Base-by-base conservation (phyloP, 2,329 filamentous ascomycete genomes). In the Ramularia collo-cygni region DNA sequence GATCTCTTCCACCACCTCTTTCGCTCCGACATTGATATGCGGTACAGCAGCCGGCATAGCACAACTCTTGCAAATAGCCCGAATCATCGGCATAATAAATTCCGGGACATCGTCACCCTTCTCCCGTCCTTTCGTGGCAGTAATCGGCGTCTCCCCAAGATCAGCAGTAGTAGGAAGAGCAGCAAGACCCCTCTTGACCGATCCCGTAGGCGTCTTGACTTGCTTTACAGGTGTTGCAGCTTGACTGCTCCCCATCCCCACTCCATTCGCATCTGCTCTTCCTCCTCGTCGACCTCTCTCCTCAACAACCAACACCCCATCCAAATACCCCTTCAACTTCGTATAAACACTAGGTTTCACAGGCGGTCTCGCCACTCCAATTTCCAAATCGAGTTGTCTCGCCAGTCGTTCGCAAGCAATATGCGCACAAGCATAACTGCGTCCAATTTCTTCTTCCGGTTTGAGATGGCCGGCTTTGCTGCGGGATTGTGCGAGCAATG, bases 381-480 rank as follows among this genome's bases (percentile, higher is more conserved):
- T 75, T 0, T 89, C 88, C 6, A 95, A 77, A 57, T 88, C 78
- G 31, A 94, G 75, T 1, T 71, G 62, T 40, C 80, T 83, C 57
- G 88, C 89, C 28, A 95, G 71, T 38, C 87, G 87, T 38, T 90
- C 86, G 59, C 89, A 96, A 14, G 92, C 92, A 44, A 98, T 76
- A 63, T 95, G 82, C 10, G 85, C 84, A 60, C 88, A 95, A 3
- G 83, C 84, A 61, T 92, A 92, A 4, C 77, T 74, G 14, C 89
- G 76, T n/a, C 83, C 86, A 49, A 92, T 79, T 61, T 95, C 89
- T 61, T 95, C 88, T 40, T 93, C 86, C 3, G 80, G 74, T 59
- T 88, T 93, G 38, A 95, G 70, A 12, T 76, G 83, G 56, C 78
- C 81, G 35, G 85, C 86, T 54, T 79, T 81, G 57, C 80, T 78